Evolutionary conservation across 352 stramenopile species (phyloP).

Genomic region (Phytophthora sojae): DNA sequence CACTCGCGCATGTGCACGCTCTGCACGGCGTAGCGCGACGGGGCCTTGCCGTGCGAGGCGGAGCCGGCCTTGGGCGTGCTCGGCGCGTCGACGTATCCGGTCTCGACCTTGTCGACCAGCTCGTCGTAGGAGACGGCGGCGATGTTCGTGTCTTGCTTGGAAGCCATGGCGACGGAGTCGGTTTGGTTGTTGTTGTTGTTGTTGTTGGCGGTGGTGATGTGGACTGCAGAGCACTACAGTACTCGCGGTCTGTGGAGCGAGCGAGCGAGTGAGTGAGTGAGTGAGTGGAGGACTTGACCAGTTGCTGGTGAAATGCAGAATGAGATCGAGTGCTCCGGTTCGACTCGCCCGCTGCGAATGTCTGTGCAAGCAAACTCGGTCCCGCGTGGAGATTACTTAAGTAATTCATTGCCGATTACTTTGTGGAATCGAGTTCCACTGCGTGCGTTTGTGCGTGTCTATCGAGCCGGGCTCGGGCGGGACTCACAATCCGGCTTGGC

Average conservation of each 20-base stretch:
- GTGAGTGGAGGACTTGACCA: conserved; percentile 3
- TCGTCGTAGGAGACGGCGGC: conserved; percentile 18
- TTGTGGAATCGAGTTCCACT: neutral
- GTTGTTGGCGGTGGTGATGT: neutral
- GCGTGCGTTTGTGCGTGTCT: conserved; percentile 2
- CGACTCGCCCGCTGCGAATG: neutral
- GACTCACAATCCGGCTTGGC: neutral
- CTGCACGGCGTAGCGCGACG: no score
- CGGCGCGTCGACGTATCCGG: no score
- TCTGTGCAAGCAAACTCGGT: neutral
- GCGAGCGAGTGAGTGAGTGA: no score
- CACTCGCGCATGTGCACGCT: no score
- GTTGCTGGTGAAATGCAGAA: conserved; percentile 18
- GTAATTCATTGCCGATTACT: conserved; percentile 7
- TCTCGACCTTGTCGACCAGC: no score
- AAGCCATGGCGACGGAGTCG: conserved; percentile 6
- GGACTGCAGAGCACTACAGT: neutral
- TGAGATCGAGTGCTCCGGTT: neutral
- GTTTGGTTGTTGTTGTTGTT: neutral
- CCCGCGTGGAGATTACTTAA: neutral
- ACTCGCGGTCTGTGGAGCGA: no score
- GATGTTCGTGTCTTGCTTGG: conserved; percentile 7
- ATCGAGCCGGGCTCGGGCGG: neutral
- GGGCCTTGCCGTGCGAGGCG: no score
- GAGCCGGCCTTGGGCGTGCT: no score